Percentiles rank a stretch among this genome's conserved stretches.
Evolutionary conservation across 352 stramenopile species (phyloP).

Genomic region (Globisporangium carolinianum): DNA sequence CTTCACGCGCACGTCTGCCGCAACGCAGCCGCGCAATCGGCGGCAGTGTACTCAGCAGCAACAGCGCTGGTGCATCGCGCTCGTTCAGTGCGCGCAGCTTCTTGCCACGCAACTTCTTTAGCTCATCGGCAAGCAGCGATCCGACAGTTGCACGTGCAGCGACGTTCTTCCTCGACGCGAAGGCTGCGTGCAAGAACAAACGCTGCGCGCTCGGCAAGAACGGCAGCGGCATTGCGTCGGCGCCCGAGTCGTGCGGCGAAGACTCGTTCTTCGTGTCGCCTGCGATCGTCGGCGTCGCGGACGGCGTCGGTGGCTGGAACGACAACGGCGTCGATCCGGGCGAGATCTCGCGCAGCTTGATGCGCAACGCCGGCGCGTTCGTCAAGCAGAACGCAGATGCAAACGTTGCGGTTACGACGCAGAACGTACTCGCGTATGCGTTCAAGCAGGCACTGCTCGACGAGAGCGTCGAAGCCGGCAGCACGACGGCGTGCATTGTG

Average conservation of each 20-base stretch:
- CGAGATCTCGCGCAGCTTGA: slow-evolving; percentile 69
- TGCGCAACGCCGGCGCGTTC: slow-evolving; percentile 56
- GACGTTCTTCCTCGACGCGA: slow-evolving; percentile 64
- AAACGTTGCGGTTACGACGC: slow-evolving; percentile 30
- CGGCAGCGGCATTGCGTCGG: slow-evolving; percentile 33
- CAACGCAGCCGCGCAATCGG: not conserved
- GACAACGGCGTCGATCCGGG: slow-evolving; percentile 74
- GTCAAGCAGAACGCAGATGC: slow-evolving; percentile 24
- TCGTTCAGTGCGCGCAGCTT: slow-evolving; percentile 14
- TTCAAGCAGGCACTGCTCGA: slow-evolving; percentile 56
- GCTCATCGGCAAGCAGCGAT: slow-evolving; percentile 2
- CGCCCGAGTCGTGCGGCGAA: slow-evolving; percentile 53
- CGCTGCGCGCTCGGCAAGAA: slow-evolving; percentile 44
- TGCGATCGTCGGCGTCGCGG: slow-evolving; percentile 57
- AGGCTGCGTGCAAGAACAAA: slow-evolving; percentile 68
- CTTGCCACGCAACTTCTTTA: slow-evolving; percentile 11
- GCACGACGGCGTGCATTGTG: slow-evolving; percentile 72
- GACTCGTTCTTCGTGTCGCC: slow-evolving; percentile 72
- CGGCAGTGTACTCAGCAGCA: slow-evolving; percentile 9
- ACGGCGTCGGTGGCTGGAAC: slow-evolving; percentile 77
- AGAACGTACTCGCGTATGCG: slow-evolving; percentile 45
- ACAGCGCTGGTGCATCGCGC: slow-evolving; percentile 7
- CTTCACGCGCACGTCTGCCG: not conserved
- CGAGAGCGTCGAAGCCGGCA: slow-evolving; percentile 67
- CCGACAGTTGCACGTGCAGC: slow-evolving; percentile 18